Percentiles rank a stretch among this genome's conserved stretches.
Evolutionary conservation across 345 rosid genomes (phyloP).

Genomic region (Ceriops decandra): DNA sequence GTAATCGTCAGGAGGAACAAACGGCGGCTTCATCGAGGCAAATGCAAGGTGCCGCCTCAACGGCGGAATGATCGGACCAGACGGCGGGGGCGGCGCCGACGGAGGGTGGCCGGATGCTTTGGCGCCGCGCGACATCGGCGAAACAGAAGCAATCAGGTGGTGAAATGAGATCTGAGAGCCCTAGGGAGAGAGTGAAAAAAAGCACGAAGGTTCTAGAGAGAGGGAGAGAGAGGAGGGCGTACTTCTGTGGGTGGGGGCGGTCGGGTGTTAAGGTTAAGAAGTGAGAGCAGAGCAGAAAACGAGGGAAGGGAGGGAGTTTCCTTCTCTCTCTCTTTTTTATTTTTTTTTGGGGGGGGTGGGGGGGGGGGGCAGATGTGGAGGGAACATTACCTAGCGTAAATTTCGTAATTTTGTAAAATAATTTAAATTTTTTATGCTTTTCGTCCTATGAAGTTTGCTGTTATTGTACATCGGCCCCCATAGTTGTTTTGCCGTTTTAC

Average conservation of each 20-base stretch:
- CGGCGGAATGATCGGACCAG: constrained; percentile 59
- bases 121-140: constrained; percentile 42
- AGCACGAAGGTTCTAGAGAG: constrained; percentile 4
- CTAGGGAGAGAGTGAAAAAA: not conserved
- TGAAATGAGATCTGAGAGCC: not conserved
- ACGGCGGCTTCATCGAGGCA: constrained; percentile 70
- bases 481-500: no score
- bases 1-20: constrained; percentile 59
- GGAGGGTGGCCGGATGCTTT: constrained; percentile 42
- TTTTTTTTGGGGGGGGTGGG: not conserved
- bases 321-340: not conserved
- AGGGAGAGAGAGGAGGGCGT: not conserved
- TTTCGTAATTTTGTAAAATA: no score
- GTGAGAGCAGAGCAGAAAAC: constrained; percentile 17
- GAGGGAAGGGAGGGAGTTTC: constrained; percentile 29
- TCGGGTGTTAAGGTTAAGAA: constrained; percentile 10
- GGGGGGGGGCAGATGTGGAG: constrained; percentile 19
- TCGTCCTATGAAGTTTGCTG: no score
- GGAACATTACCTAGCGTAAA: constrained; percentile 2
- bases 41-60: constrained; percentile 68
- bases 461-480: no score
- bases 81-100: constrained; percentile 24
- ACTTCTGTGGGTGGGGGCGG: not conserved
- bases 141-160: not conserved
- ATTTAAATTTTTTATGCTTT: no score